Percentiles rank a stretch among this genome's conserved stretches.
Evolutionary conservation across 2,329 filamentous ascomycete genomes (phyloP).

Genomic region (Fusarium sulawesiense): DNA sequence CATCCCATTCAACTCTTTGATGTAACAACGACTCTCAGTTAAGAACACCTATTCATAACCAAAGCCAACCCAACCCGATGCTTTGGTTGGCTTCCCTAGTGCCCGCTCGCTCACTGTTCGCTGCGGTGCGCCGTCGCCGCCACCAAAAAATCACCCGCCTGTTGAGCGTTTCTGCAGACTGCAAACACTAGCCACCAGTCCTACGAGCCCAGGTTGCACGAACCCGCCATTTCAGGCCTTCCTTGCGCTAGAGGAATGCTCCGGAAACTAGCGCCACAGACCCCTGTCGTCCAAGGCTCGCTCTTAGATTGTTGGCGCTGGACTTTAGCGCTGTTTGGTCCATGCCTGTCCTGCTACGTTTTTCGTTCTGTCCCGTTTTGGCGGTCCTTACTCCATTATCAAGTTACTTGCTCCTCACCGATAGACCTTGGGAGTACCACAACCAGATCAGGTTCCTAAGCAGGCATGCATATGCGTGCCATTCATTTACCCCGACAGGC

Average conservation of each 20-base stretch:
- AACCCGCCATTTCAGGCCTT: constrained; percentile 7
- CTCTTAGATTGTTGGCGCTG: constrained; percentile 30
- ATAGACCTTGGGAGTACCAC: constrained; percentile 11
- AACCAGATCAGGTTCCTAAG: constrained; percentile 11
- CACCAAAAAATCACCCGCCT: constrained; percentile 5
- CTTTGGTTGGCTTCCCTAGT: constrained; percentile 43
- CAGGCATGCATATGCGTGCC: constrained; percentile 20
- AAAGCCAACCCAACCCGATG: constrained; percentile 34
- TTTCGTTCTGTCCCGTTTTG: constrained; percentile 42
- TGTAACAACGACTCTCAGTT: neutral
- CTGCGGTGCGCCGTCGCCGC: constrained; percentile 23
- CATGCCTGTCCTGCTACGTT: constrained; percentile 29
- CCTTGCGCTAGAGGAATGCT: constrained; percentile 35
- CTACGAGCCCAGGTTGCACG: neutral
- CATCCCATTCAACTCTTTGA: neutral
- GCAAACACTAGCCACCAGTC: neutral
- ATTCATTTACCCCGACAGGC: neutral
- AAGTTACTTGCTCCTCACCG: constrained; percentile 37
- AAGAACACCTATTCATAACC: neutral
- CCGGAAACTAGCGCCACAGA: constrained; percentile 22
- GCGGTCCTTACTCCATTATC: constrained; percentile 27
- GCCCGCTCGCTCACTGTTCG: constrained; percentile 37
- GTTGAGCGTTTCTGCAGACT: constrained; percentile 7
- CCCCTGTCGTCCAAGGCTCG: constrained; percentile 14
- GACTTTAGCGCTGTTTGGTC: constrained; percentile 29